Conservation (phyloP, 1,284 basidiomycete genomes). For the Ceratobasidium papillatum region DNA sequence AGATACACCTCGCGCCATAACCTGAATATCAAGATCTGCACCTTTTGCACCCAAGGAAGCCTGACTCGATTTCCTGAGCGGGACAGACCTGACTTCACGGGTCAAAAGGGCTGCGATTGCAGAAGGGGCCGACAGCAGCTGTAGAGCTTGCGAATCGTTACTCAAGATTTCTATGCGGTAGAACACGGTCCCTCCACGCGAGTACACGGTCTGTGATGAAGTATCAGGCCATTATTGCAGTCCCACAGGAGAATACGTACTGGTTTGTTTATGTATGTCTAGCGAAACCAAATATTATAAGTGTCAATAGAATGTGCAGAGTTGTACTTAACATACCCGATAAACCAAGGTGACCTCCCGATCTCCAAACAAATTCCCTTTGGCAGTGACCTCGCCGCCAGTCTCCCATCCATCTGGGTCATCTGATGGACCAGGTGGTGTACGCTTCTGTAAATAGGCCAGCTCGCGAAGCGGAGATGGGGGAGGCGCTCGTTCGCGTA, state of each 20-base stretch:
- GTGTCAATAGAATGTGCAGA: no score
- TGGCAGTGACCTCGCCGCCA: neutral
- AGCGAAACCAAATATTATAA: no score
- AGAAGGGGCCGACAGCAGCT: conserved; percentile 15
- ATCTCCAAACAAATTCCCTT: conserved; percentile 25
- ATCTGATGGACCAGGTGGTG: conserved; percentile 1
- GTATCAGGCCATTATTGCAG: no score
- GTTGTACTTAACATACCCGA: conserved; percentile 6
- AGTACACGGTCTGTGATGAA: neutral
- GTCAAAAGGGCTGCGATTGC: conserved; percentile 10
- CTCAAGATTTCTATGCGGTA: conserved; percentile 16
- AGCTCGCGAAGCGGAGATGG: conserved; percentile 27
- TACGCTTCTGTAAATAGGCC: neutral
- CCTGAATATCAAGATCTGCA: neutral
- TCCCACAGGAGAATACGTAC: neutral
- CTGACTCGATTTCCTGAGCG: neutral
- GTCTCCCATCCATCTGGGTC: conserved; percentile 24
- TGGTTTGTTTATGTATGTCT: conserved; percentile 22
- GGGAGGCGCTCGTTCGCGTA: conserved; percentile 21
- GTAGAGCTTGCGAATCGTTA: conserved; percentile 4
- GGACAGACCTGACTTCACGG: neutral
- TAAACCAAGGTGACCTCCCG: conserved; percentile 6
- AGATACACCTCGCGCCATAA: conserved; percentile 7
- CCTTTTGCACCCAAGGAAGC: neutral
- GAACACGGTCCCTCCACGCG: conserved; percentile 24